Conservation (phyloP, 2,329 filamentous ascomycete species). For the Neofusicoccum parvum region DNA sequence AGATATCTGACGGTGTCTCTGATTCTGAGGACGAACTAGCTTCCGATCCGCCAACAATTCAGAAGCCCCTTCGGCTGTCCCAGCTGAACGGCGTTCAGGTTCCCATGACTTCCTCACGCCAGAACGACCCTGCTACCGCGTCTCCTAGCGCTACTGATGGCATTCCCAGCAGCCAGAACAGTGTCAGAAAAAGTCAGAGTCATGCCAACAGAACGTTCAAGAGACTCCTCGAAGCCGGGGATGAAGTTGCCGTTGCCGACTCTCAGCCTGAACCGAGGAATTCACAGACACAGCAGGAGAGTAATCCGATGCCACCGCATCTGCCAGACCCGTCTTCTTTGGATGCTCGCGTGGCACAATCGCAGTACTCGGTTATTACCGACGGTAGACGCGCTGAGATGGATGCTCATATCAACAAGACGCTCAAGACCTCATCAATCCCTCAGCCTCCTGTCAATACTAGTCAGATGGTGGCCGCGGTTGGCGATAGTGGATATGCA, state of each 20-base stretch:
- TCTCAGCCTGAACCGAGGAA: conserved; percentile 43
- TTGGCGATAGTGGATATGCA: conserved; percentile 6
- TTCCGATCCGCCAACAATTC: conserved; percentile 24
- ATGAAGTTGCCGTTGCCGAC: conserved; percentile 45
- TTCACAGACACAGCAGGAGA: conserved; percentile 28
- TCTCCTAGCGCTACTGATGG: background rate
- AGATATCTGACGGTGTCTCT: conserved; percentile 26
- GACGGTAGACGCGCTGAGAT: conserved; percentile 9
- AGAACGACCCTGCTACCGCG: conserved; percentile 10
- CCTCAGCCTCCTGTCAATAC: conserved; percentile 32
- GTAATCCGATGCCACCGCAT: conserved; percentile 31
- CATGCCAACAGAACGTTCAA: conserved; percentile 2
- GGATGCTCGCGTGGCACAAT: conserved; percentile 39
- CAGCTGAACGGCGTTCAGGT: conserved; percentile 32
- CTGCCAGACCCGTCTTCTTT: conserved; percentile 41
- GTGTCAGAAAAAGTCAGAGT: background rate
- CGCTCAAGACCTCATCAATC: conserved; percentile 24
- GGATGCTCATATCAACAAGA: conserved; percentile 23
- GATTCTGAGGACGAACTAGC: conserved; percentile 36
- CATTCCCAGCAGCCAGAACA: background rate
- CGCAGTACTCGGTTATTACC: conserved; percentile 25
- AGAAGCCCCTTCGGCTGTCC: conserved; percentile 21
- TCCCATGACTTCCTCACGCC: conserved; percentile 42
- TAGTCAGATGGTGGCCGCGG: conserved; percentile 19
- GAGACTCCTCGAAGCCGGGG: background rate